Percentiles rank a stretch among this genome's conserved stretches.
Conservation (phyloP, 1,139 yeast genomes). For the Debaryomycetaceae sp. region DNA sequence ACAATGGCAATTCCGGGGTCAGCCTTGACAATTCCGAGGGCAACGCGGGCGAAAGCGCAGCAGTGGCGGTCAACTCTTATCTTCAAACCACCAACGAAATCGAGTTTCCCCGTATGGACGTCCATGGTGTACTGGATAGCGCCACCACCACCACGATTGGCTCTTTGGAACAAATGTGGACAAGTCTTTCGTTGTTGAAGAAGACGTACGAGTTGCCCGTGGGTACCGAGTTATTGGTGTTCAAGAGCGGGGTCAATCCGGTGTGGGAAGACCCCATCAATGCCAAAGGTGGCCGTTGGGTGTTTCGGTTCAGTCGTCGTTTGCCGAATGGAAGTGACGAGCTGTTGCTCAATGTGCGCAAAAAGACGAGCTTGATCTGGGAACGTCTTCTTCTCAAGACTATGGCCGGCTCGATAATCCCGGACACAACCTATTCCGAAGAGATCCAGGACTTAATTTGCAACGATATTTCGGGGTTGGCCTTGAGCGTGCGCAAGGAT, state of each 20-base stretch:
- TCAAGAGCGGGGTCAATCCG: conserved; percentile 62
- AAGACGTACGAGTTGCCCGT: conserved; percentile 44
- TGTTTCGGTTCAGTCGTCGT: conserved; percentile 45
- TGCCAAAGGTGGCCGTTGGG: conserved; percentile 65
- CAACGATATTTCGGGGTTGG: conserved; percentile 50
- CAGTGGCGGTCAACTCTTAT: conserved; percentile 35
- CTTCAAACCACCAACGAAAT: conserved; percentile 41
- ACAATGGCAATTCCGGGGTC: too few relatives aligned
- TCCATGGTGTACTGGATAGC: too few relatives aligned
- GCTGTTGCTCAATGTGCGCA: conserved; percentile 21
- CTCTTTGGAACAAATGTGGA: conserved; percentile 64
- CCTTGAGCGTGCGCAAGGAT: conserved; percentile 46
- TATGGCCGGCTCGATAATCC: conserved; percentile 42
- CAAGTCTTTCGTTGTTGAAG: conserved; percentile 43
- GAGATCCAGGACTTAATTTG: conserved; percentile 34
- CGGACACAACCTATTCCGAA: conserved; percentile 22
- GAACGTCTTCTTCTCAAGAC: conserved; percentile 45
- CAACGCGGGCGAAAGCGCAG: conserved; percentile 6
- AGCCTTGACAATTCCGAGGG: conserved; percentile 1
- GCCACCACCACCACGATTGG: conserved; percentile 34
- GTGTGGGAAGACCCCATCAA: conserved; percentile 72
- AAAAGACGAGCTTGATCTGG: conserved; percentile 46
- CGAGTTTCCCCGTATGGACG: conserved; percentile 24
- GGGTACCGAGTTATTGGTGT: conserved; percentile 58
- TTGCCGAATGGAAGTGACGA: conserved; percentile 10